Percentiles rank a stretch among this genome's conserved stretches.
These are phyloP conservation scores for Phaeosphaeria sp. DNA, from an alignment of 2,329 filamentous ascomycete genomes.

Conservation along the genomic window DNA sequence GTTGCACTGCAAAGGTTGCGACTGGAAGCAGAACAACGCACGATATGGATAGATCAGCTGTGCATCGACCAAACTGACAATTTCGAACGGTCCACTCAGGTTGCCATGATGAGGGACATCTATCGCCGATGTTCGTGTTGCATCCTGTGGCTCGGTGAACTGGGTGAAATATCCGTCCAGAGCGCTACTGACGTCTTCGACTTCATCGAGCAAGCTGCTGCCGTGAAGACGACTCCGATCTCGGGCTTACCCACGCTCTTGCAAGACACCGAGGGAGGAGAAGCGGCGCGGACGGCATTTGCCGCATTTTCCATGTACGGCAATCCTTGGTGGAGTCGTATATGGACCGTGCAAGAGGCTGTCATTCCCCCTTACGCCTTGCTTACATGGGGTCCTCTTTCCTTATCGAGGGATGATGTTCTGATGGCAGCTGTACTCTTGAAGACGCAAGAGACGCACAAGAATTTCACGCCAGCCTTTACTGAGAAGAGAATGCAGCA, in stretches of 20 bases:
- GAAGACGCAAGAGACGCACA: background rate
- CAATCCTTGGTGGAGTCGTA: conserved; percentile 10
- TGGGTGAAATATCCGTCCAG: conserved; percentile 1
- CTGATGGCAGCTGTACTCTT: background rate
- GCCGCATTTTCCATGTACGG: conserved; percentile 20
- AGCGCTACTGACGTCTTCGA: conserved; percentile 18
- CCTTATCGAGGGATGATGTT: background rate
- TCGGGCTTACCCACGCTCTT: conserved; percentile 11
- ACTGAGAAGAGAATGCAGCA: conserved; percentile 6
- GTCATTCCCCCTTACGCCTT: conserved; percentile 15
- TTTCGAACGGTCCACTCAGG: conserved; percentile 29
- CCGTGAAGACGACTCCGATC: background rate
- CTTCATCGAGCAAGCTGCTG: conserved; percentile 15
- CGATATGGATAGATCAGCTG: conserved; percentile 36
- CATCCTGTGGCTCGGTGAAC: conserved; percentile 34
- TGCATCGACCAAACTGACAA: conserved; percentile 38
- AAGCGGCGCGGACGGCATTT: conserved; percentile 15
- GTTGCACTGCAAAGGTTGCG: conserved; percentile 24
- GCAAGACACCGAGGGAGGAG: conserved; percentile 1
- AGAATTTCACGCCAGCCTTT: background rate
- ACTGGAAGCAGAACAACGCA: conserved; percentile 1
- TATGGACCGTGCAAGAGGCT: conserved; percentile 20
- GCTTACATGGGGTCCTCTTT: conserved; percentile 7
- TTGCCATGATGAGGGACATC: conserved; percentile 36
- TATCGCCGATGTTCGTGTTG: conserved; percentile 25